These are phyloP conservation scores for Lachnellula subtilissima DNA, from an alignment of 2,329 filamentous ascomycete genomes.

Conservation along the genomic window DNA sequence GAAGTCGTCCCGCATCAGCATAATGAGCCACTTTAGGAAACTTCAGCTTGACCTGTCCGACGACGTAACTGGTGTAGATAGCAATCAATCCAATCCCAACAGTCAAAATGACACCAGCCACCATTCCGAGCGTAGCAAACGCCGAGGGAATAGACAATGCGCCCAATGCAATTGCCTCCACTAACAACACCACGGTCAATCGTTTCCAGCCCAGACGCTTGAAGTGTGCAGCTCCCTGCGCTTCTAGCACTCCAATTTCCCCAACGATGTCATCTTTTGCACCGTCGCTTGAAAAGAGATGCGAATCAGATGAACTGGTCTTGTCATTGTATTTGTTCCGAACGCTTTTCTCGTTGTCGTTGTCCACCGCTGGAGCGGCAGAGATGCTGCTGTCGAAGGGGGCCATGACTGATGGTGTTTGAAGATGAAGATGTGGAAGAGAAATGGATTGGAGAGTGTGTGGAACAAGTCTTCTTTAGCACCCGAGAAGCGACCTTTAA, in stretches of 20 bases:
- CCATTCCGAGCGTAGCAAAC: slow-evolving; percentile 26
- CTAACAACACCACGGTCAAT: slow-evolving; percentile 44
- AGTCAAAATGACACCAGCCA: slow-evolving; percentile 22
- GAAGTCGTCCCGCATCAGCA: slow-evolving; percentile 52
- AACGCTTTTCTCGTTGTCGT: too few relatives aligned
- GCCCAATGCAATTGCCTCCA: slow-evolving; percentile 45
- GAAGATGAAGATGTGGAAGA: too few relatives aligned
- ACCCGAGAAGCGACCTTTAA: too few relatives aligned
- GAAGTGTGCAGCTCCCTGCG: slow-evolving; percentile 18
- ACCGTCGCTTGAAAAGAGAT: too few relatives aligned
- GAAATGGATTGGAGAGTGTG: too few relatives aligned
- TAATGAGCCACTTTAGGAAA: slow-evolving; percentile 27
- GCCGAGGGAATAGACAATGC: slow-evolving; percentile 21
- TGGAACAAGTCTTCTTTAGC: too few relatives aligned
- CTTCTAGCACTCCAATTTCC: slow-evolving; percentile 14
- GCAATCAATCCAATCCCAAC: slow-evolving; percentile 31
- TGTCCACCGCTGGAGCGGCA: too few relatives aligned
- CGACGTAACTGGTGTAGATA: slow-evolving; percentile 38
- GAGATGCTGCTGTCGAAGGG: too few relatives aligned
- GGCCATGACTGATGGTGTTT: too few relatives aligned
- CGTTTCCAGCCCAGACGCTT: slow-evolving; percentile 42
- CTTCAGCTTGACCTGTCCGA: slow-evolving; percentile 33
- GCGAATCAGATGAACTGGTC: too few relatives aligned
- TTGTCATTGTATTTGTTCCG: too few relatives aligned
- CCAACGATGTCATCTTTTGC: slow-evolving; percentile 6